Percentiles rank a stretch among this genome's conserved stretches.
Conservation (phyloP, 2,329 filamentous ascomycete genomes). For the Periconia macrospinosa region DNA sequence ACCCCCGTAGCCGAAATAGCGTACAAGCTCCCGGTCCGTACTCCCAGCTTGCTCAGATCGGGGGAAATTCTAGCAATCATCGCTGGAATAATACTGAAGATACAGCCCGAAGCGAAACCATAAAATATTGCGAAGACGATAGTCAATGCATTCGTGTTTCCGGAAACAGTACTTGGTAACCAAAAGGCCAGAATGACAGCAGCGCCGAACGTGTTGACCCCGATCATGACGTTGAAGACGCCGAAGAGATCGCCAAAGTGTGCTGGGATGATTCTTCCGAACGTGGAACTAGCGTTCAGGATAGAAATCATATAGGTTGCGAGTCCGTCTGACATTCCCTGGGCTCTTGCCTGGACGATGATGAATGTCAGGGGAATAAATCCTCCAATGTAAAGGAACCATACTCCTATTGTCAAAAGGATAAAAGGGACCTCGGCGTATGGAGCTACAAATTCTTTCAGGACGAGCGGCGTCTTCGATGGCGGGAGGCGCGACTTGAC, state of each 20-base stretch:
- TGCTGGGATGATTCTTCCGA: constrained; percentile 57
- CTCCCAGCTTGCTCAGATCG: neutral
- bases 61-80: neutral
- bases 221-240: neutral
- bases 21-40: neutral
- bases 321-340: constrained; percentile 51
- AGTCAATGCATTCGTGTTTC: neutral
- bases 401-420: constrained; percentile 44
- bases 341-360: constrained; percentile 45
- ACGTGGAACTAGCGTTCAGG: constrained; percentile 50
- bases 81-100: neutral
- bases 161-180: neutral
- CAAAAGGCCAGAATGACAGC: neutral
- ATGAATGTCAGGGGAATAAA: constrained; percentile 55
- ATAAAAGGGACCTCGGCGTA: constrained; percentile 38
- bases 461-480: constrained; percentile 5
- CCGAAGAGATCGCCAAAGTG: neutral
- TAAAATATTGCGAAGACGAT: neutral
- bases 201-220: too few relatives aligned
- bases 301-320: constrained; percentile 58
- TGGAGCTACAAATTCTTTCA: constrained; percentile 9
- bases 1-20: neutral
- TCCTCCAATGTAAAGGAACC: constrained; percentile 64
- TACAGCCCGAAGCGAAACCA: neutral
- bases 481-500: constrained; percentile 54